Evolutionary conservation across 495 filamentous ascomycete genomes (phyloP), one percentile per base, ranked within the genome.

Genomic region (Staphylotrichum longicolle): DNA sequence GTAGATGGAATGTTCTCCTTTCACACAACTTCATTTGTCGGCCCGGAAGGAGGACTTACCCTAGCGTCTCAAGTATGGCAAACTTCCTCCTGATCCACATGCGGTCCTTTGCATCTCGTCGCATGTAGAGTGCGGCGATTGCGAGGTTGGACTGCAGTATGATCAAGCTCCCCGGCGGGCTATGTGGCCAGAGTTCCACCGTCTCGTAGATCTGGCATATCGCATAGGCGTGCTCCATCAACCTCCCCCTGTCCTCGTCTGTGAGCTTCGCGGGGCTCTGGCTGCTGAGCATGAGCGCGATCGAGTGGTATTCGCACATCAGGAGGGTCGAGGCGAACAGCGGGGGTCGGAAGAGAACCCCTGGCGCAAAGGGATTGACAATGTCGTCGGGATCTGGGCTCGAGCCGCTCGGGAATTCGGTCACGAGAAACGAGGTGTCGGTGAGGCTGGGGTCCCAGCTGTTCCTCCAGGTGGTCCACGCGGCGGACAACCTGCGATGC

Each of bases 31-130:
- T 27, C 20, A 27, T 27, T 27, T 27, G 20, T 27, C 1, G 37
- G 6, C 1, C 20, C 11, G 39, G 52, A 47, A 54, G 61, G 12
- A 5, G 51, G 53, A 81, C 91, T 78, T 74, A 97, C 94, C 94
- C 94, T 69, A 86, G 77, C 62, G 82, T 78, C 74, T 98, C 94
- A 59, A 96, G 79, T 58, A 82, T 72, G 14, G 88, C 91, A 70
- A 94, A 82, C 72, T 91, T 93, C 68, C 83, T 82, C 58, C 91
- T 86, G 62, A 85, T 80, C 93, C 93, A 98, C 80, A 87, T 88
- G n/a, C 84, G 80, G 71, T 95, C 83, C 68, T 78, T 85, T 32
- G 75, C 64, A 35, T 96, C 88, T 57, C 83, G 86, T 8, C 86
- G 91, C 35, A 96, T 71, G 70, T 93, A 95, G 60, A 96, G 76